Conservation (phyloP, 306 rosid species). For the peach (Prunus persica) region DNA sequence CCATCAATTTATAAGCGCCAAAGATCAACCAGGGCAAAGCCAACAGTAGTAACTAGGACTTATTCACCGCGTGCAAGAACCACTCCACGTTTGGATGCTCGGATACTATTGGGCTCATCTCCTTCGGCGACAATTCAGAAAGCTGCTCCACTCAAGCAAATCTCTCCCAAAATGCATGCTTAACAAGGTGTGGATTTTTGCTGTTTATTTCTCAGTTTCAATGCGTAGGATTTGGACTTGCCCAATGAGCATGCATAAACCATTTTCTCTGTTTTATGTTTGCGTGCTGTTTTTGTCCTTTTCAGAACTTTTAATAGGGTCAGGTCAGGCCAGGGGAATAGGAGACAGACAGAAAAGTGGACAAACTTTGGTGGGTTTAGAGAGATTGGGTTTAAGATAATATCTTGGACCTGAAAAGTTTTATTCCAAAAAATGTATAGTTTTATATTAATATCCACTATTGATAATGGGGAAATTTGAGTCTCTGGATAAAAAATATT, state of each 20-base stretch:
- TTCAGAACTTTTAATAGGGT: neutral
- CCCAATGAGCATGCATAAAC: neutral
- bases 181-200: neutral
- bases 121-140: conserved; percentile 4
- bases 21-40: neutral
- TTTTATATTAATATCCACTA: neutral
- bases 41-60: neutral
- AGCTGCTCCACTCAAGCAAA: neutral
- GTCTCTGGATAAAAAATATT: neutral
- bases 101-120: conserved; percentile 4
- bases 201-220: neutral
- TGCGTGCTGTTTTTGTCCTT: neutral
- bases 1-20: conserved; percentile 8
- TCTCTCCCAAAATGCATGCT: too few relatives aligned
- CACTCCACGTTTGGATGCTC: conserved; percentile 1
- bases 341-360: conserved; percentile 1
- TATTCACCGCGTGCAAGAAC: neutral
- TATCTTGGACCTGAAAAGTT: neutral
- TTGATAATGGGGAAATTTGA: neutral
- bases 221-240: neutral
- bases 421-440: neutral
- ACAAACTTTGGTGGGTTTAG: conserved; percentile 1
- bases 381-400: neutral
- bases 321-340: neutral
- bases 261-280: neutral